A percentile compares a stretch with the other conserved stretches of the same genome.
These are phyloP conservation scores for Cryptomeria japonica DNA, from an alignment of 75 land plant species.

Conservation along the genomic window DNA sequence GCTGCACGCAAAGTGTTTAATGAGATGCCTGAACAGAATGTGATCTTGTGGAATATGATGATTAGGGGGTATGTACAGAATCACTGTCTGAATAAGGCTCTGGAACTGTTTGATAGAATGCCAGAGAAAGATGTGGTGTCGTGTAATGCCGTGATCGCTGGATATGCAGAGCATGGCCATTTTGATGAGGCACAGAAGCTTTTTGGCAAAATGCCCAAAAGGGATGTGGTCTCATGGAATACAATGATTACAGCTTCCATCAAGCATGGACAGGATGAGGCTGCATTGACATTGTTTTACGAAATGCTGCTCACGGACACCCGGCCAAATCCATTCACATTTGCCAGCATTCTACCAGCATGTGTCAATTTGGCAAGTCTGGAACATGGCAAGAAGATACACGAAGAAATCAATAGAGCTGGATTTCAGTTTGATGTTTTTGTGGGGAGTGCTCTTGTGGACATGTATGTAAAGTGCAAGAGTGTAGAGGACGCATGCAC, in stretches of 20 bases:
- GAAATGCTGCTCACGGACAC: slow-evolving; percentile 37
- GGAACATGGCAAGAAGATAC: slow-evolving; percentile 24
- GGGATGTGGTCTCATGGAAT: slow-evolving; percentile 53
- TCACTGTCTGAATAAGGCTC: slow-evolving; percentile 21
- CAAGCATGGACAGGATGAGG: slow-evolving; percentile 23
- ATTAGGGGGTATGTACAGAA: slow-evolving; percentile 40
- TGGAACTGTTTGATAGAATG: slow-evolving; percentile 36
- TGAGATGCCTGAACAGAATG: slow-evolving; percentile 39
- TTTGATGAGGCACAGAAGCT: slow-evolving; percentile 31
- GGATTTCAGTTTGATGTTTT: slow-evolving; percentile 22
- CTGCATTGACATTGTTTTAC: slow-evolving; percentile 29
- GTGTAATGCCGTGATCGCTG: slow-evolving; percentile 45
- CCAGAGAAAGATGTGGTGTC: slow-evolving; percentile 41
- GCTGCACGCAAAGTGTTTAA: slow-evolving; percentile 37
- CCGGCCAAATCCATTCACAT: slow-evolving; percentile 10
- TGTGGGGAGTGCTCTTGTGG: slow-evolving; percentile 20
- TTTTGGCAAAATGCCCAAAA: slow-evolving; percentile 29
- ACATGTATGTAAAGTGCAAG: slow-evolving; percentile 18
- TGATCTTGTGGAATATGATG: slow-evolving; percentile 44
- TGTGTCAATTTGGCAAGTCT: slow-evolving; percentile 32
- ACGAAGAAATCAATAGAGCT: slow-evolving; percentile 25
- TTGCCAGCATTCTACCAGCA: not conserved
- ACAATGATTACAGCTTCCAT: slow-evolving; percentile 49
- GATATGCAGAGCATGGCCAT: slow-evolving; percentile 27
- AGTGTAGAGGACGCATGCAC: slow-evolving; percentile 18